phyloP scores from a whole-genome alignment of 2,329 filamentous ascomycete genomes.

The Aspergillus neoniger region DNA sequence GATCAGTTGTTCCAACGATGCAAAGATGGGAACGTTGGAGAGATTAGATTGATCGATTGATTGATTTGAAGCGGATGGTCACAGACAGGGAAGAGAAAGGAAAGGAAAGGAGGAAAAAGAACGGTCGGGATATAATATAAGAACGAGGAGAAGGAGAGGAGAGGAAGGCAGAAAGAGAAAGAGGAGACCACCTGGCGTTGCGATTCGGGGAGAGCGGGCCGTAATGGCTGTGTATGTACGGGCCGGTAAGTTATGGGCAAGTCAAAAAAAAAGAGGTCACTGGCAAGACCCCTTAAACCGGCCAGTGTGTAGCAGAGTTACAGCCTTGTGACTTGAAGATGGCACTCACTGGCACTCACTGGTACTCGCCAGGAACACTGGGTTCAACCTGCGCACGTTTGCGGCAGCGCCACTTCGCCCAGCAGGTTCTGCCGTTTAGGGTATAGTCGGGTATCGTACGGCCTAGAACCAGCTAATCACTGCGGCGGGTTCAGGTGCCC shows the following conservation, averaged over 20 bases:
- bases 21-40: not conserved
- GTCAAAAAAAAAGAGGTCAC: too few relatives aligned
- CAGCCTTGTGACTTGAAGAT: not conserved
- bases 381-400: conserved; percentile 12
- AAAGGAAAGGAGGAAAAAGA: conserved; percentile 2
- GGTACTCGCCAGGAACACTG: not conserved
- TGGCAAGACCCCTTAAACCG: not conserved
- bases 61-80: not conserved
- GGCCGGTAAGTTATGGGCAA: not conserved
- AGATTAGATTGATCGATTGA: conserved; percentile 5
- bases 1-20: not conserved
- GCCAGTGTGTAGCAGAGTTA: not conserved
- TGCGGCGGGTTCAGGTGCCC: conserved; percentile 16
- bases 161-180: not conserved
- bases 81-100: not conserved
- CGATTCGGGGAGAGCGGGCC: conserved; percentile 1
- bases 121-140: conserved; percentile 4
- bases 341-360: not conserved
- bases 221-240: conserved; percentile 8
- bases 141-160: not conserved
- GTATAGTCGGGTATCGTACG: conserved; percentile 13
- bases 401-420: conserved; percentile 16
- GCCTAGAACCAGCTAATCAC: conserved; percentile 7
- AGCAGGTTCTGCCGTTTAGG: not conserved
- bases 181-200: conserved; percentile 11